Base-by-base conservation (phyloP, 306 rosid genomes). In the Senna tora region DNA sequence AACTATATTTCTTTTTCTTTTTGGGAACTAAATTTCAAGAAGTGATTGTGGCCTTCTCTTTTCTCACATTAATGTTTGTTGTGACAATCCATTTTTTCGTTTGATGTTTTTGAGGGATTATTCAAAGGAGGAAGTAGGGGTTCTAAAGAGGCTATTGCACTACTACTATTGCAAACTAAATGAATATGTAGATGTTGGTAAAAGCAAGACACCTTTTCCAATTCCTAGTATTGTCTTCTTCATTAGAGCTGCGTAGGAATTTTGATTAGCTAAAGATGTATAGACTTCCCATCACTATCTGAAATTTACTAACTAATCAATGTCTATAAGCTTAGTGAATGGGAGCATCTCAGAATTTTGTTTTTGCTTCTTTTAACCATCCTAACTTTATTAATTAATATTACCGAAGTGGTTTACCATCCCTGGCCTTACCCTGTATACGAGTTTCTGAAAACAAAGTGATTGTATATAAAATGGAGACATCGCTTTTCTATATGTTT, bases 311-410 rank as follows among this genome's bases (percentile, higher is more conserved):
- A 10, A 32, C 7, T 32, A 30, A 30, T 50, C 59, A 50, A 30
- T 67, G 34, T 17, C 20, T 34, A 50, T 49, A 33, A 7, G 6
- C 15, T 9, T 51, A 14, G 15, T 33, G n/a, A 9, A 19, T 19
- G 49, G 5, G 75, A 45, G 67, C 63, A 47, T 62, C 16, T 0
- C 22, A 17, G 22, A 19, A 59, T 32, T 19, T 59, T 20, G 33
- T 19, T 72, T 25, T 25, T 25, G 30, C 30, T 43, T 57, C 45
- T 57, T 42, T 42, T 71, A 13, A 19, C 75, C 22, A 56, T 43
- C 66, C 32, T 5, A 21, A 10, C 16, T n/a, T 11, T 70, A 5
- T 43, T 41, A 36, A 28, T 41, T 39, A 22, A 15, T 16, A 14
- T 20, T 0, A 41, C 25, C 42, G 63, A 32, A 17, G 16, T 47